phyloP scores from a whole-genome alignment of 768 basidiomycete genomes.

The Termitomyces sp. region DNA sequence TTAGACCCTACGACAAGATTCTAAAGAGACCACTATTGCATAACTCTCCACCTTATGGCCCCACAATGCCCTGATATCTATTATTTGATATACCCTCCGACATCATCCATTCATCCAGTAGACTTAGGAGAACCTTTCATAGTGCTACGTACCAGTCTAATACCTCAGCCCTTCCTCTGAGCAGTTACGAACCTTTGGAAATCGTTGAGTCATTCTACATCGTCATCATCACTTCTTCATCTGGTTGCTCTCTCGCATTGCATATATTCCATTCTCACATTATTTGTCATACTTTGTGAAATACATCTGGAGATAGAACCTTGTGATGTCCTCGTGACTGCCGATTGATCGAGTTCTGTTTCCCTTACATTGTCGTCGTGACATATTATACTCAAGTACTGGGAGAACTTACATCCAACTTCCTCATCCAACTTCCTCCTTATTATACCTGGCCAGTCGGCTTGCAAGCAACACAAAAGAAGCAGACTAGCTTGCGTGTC shows the following conservation, averaged over 20 bases:
- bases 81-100: slow-evolving; percentile 33
- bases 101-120: slow-evolving; percentile 21
- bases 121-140: slow-evolving; percentile 22
- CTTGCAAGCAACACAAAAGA: neutral
- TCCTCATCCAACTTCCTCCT: neutral
- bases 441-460: neutral
- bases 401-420: neutral
- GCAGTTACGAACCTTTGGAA: slow-evolving; percentile 7
- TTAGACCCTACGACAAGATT: slow-evolving; percentile 54
- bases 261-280: slow-evolving; percentile 10
- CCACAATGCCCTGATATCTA: slow-evolving; percentile 22
- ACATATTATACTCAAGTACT: neutral
- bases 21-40: slow-evolving; percentile 23
- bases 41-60: slow-evolving; percentile 18
- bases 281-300: slow-evolving; percentile 10
- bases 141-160: slow-evolving; percentile 24
- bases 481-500: neutral
- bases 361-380: neutral
- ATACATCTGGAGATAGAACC: slow-evolving; percentile 8
- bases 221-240: slow-evolving; percentile 8
- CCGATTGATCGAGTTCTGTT: neutral
- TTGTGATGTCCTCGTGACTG: neutral
- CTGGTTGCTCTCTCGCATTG: slow-evolving; percentile 12
- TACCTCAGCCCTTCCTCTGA: slow-evolving; percentile 15
- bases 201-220: slow-evolving; percentile 9